Base-by-base conservation (phyloP, 1,284 basidiomycete species). In the Polyporus tsugae region DNA sequence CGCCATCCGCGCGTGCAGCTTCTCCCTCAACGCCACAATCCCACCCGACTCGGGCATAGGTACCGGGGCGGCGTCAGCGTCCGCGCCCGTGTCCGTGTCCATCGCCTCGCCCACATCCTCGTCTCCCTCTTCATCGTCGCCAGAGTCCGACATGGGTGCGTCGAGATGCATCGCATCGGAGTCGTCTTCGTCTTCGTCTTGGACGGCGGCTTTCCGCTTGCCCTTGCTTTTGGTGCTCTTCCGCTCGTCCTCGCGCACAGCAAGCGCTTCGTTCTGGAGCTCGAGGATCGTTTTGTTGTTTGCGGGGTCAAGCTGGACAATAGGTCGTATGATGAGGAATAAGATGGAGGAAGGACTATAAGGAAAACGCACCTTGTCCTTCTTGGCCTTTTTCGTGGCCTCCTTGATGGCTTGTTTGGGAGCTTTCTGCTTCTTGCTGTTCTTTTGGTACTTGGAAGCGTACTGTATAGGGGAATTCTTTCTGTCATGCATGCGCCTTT, bases 381-480 rank as follows among this genome's bases (percentile, higher is more conserved):
- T 63, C 62, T 92, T 93, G 1, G 93, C 93, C 76, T 93, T 94
- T 80, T 92, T 93, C 33, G 93, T 90, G 1, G 92, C 93, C 80
- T 96, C 94, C 78, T 96, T 95, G 61, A 94, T 86, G 58, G 91
- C 91, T 74, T 96, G 94, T 79, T 93, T 93, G 7, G 90, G 86
- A 19, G 91, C 90, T 63, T 94, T 93, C 80, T 89, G 85, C 71
- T 95, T 91, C 81, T 94, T 95, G 82, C 91, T 95, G 79, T 96
- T 93, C 82, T 95, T 96, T 80, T 95, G 93, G 80, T 91, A 96
- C 79, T 92, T 96, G 60, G 87, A 90, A 17, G 89, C 85, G 35
- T 87, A 65, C 57, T 42, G 6, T 7, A 22, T 2, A 41, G 33
- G 46, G 29, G 29, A 25, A 25, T 22, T 13, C 4, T 4, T 25